Evolutionary conservation across 371 early-diverging fungal genomes (phyloP), one percentile per base, ranked within the genome.

Genomic region (Nematocida homosporus): DNA sequence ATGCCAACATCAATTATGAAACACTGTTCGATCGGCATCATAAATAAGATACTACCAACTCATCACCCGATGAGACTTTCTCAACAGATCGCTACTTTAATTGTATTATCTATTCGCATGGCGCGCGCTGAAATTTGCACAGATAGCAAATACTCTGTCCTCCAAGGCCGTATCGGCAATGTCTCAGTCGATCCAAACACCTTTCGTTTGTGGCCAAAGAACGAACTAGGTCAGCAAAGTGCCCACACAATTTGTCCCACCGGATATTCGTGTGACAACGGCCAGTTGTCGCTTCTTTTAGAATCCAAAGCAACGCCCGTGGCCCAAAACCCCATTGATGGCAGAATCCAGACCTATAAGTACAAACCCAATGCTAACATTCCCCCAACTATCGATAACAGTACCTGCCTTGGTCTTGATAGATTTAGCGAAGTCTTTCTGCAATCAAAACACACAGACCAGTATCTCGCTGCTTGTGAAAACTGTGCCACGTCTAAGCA

Each of bases 1-100:
- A 16, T 13, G 8, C 23, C 23, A 25, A 10, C 59, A 38, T 38
- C 35, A 57, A 57, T 57, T 57, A 0, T 72, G 60, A 72, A 72
- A 72, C 75, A 57, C 10, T 48, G 75, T 72, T 38, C 13, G 75
- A 72, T 44, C 51, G 10, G 53, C 13, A 42, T 38, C 37, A 72
- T 72, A 72, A 72, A 72, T 72, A 72, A 52, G n/a, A 60, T 37
- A 50, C 25, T 44, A 44, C 20, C n/a, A n/a, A 18, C 6, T 10
- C 6, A 0, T 27, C 30, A 42, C 37, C 59, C 37, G 13, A 72
- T 68, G 69, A 68, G 40, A 6, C 42, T 56, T 40, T 48, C 27
- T 2, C 25, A 4, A 40, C n/a, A 38, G 65, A 44, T 37, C 10
- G 32, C 23, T 18, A 25, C 51, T 20, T 2, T 68, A 20, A 16